Evolutionary conservation across 192 early-diverging fungal genomes (phyloP).

Genomic region (Oehlia diaphana): DNA sequence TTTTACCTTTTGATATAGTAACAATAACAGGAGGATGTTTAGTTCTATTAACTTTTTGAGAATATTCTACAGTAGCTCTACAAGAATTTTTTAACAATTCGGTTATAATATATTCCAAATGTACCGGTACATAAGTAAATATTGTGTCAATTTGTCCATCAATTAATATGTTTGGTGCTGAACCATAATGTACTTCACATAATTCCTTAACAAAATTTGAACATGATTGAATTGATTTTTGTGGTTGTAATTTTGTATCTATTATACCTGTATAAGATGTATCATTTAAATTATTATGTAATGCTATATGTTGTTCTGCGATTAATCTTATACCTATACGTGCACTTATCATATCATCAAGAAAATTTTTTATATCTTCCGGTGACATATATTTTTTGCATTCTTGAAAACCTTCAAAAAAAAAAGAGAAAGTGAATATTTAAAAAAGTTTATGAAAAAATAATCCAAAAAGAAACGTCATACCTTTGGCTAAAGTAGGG

Average conservation of each 20-base stretch:
- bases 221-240: conserved; percentile 64
- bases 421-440: too few relatives aligned
- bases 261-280: conserved; percentile 77
- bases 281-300: conserved; percentile 54
- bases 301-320: conserved; percentile 86
- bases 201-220: conserved; percentile 77
- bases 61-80: conserved; percentile 82
- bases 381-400: conserved; percentile 85
- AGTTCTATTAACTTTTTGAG: conserved; percentile 42
- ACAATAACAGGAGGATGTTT: conserved; percentile 83
- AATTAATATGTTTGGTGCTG: conserved; percentile 69
- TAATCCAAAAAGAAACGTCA: conserved; percentile 5
- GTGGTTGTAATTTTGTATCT: conserved; percentile 72
- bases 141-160: conserved; percentile 65
- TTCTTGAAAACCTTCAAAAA: conserved; percentile 73
- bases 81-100: conserved; percentile 90
- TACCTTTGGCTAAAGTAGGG: conserved; percentile 85
- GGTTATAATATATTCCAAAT: conserved; percentile 91
- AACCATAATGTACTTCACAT: conserved; percentile 90
- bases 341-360: conserved; percentile 87
- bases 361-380: conserved; percentile 65
- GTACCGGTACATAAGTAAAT: conserved; percentile 86
- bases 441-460: background rate
- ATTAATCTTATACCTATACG: conserved; percentile 91
- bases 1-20: conserved; percentile 74